A percentile compares a stretch with the other conserved stretches of the same genome.
These are phyloP conservation scores for Mesembryanthemum crystallinum DNA, from an alignment of 148 eudicot species.

Conservation along the genomic window DNA sequence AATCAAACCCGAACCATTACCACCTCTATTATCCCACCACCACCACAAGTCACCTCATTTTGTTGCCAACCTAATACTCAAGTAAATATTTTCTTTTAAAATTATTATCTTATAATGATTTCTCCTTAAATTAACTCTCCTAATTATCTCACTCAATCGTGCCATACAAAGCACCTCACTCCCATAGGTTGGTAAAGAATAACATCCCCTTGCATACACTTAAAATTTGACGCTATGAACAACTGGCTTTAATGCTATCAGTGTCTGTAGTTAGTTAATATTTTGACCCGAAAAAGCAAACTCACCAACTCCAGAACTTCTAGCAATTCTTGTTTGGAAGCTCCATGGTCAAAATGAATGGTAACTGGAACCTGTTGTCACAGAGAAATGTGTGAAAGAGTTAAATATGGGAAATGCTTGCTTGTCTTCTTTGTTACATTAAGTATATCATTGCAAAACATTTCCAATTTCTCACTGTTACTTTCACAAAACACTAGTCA, in stretches of 20 bases:
- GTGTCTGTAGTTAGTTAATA: not conserved
- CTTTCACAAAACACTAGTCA: not conserved
- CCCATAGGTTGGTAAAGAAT: not conserved
- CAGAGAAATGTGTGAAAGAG: not conserved
- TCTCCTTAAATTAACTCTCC: too few relatives aligned
- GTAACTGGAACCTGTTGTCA: constrained; percentile 77
- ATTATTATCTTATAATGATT: too few relatives aligned
- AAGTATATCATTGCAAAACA: constrained; percentile 3
- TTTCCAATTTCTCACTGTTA: not conserved
- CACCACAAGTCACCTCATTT: too few relatives aligned
- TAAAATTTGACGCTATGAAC: not conserved
- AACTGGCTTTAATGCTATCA: not conserved
- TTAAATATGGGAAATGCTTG: not conserved
- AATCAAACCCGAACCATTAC: too few relatives aligned
- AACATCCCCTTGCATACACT: not conserved
- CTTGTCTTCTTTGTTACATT: not conserved
- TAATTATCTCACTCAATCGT: too few relatives aligned
- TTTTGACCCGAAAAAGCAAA: not conserved
- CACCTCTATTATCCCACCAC: too few relatives aligned
- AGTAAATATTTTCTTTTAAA: too few relatives aligned
- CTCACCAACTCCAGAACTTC: constrained; percentile 85
- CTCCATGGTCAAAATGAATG: constrained; percentile 96
- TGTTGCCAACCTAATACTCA: too few relatives aligned
- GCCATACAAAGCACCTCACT: too few relatives aligned
- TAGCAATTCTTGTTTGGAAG: constrained; percentile 73